Base-by-base conservation (phyloP, 306 rosid species). In the Gillenia trifoliata region DNA sequence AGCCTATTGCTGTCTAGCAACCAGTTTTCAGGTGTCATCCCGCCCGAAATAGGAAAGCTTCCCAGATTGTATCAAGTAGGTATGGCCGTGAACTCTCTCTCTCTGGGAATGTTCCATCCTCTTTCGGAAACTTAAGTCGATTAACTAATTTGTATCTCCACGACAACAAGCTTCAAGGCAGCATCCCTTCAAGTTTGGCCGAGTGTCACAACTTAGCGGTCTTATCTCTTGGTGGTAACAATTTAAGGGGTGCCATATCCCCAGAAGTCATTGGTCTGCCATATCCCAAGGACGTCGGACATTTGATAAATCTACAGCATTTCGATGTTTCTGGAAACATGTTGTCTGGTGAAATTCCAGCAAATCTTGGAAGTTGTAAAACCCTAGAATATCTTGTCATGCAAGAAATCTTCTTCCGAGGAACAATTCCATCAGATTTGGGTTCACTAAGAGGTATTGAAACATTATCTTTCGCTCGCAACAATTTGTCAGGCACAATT, bases 401-500 rank as follows among this genome's bases (percentile, higher is more conserved):
- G 74, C n/a, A 34, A 50, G 43, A 29, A 6, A 70, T 52, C 7
- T 52, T 70, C 41, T 54, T 70, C 15, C 63, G 11, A 20, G 74
- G 63, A 28, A 36, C 30, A 70, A 70, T 49, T 31, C 62, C 74
- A 2, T 31, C 62, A 11, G 6, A 8, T 50, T 9, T 70, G 45
- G n/a, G 19, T 50, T 49, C 74, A 9, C 41, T 70, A 70, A 70
- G 15, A n/a, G 74, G 74, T 11, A n/a, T 70, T 70, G 29, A 15
- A 70, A 2, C 11, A 8, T n/a, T 70, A 55, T 20, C 33, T 31
- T 7, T 70, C 28, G 6, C 49, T 29, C 26, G 12, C 40, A 52
- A 70, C 43, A 70, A 52, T 12, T 52, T 70, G 20, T 29, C n/a
- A 49, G 74, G 31, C 11, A 50, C 19, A 10, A 52, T 70, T 31